These are phyloP conservation scores for Suhomyces choctaworum DNA, from an alignment of 1,139 yeast genomes.

Conservation along the genomic window DNA sequence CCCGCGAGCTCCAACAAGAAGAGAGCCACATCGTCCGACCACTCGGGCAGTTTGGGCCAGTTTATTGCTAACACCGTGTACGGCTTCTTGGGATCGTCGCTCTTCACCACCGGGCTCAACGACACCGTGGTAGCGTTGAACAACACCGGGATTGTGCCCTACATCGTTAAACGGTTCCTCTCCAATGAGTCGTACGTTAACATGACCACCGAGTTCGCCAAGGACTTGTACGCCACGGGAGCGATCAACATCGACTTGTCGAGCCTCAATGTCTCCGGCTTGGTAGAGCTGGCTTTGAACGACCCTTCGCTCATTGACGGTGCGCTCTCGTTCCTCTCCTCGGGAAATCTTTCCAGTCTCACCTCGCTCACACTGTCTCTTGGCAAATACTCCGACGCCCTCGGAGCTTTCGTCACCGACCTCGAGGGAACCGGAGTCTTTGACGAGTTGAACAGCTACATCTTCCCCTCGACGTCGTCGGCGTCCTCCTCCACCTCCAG, in stretches of 20 bases:
- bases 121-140: constrained; percentile 40
- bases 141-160: constrained; percentile 45
- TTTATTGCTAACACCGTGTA: constrained; percentile 35
- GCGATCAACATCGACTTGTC: constrained; percentile 25
- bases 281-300: constrained; percentile 27
- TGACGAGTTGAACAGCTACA: constrained; percentile 36
- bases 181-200: constrained; percentile 39
- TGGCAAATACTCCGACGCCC: constrained; percentile 36
- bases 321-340: constrained; percentile 26
- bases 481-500: constrained; percentile 13
- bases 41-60: constrained; percentile 27
- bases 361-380: constrained; percentile 14
- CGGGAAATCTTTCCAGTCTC: constrained; percentile 10
- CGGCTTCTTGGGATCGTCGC: constrained; percentile 30
- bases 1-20: constrained; percentile 11
- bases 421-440: constrained; percentile 44
- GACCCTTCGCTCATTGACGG: constrained; percentile 28
- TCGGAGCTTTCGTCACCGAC: constrained; percentile 31
- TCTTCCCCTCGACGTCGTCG: constrained; percentile 31
- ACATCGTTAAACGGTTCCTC: constrained; percentile 37
- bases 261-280: constrained; percentile 29
- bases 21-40: constrained; percentile 22
- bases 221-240: constrained; percentile 30
- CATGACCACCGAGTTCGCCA: constrained; percentile 34
- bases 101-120: constrained; percentile 27